phyloP scores from a whole-genome alignment of 2,329 filamentous ascomycete genomes.

The Ceratocystis smalleyi region DNA sequence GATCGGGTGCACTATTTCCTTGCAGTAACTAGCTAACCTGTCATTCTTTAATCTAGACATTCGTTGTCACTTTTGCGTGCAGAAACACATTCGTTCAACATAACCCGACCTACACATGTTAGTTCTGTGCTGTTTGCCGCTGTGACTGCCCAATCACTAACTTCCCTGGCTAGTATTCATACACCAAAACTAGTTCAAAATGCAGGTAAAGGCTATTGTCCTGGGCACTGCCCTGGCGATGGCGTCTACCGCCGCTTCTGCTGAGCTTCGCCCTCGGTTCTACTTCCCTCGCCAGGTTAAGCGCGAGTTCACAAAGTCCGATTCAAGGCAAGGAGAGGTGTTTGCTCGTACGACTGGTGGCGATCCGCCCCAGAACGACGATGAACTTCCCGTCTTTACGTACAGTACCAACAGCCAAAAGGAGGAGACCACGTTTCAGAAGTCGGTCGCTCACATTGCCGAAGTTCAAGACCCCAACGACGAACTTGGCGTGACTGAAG shows the following conservation, averaged over 20 bases:
- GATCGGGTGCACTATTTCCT: no score
- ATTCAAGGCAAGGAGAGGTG: slow-evolving; percentile 24
- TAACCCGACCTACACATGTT: slow-evolving; percentile 29
- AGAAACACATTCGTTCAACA: slow-evolving; percentile 38
- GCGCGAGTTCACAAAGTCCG: slow-evolving; percentile 33
- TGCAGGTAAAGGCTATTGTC: slow-evolving; percentile 33
- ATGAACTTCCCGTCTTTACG: background rate
- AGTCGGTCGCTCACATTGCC: background rate
- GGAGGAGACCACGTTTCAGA: slow-evolving; percentile 5
- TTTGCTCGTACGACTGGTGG: slow-evolving; percentile 18
- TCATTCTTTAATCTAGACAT: slow-evolving; percentile 22
- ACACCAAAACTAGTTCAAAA: slow-evolving; percentile 23
- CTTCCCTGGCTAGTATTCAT: background rate
- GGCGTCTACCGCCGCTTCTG: slow-evolving; percentile 31
- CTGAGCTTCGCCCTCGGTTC: slow-evolving; percentile 34
- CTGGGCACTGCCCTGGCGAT: slow-evolving; percentile 36
- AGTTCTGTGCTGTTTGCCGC: background rate
- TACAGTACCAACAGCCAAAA: slow-evolving; percentile 1
- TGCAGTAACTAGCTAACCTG: background rate
- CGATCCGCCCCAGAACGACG: background rate
- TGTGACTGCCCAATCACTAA: background rate
- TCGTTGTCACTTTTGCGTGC: slow-evolving; percentile 42
- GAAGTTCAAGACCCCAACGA: background rate
- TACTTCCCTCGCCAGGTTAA: slow-evolving; percentile 44
- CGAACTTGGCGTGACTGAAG: background rate